Evolutionary conservation across 2,329 filamentous ascomycete genomes (phyloP).

Genomic region (Colletotrichum phormii): DNA sequence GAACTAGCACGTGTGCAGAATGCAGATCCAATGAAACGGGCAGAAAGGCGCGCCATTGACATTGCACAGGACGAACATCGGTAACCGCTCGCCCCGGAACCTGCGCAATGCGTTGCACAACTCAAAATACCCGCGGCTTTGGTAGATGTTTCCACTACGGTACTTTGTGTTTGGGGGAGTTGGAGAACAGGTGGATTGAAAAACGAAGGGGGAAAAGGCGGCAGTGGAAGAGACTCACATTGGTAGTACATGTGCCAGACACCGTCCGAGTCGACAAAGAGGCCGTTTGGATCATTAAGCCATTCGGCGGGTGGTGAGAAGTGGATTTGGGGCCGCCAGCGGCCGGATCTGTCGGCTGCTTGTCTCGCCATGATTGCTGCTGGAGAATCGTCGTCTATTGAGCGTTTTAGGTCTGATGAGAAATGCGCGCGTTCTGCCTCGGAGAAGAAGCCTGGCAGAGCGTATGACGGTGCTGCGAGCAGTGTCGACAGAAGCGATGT

Average conservation of each 20-base stretch:
- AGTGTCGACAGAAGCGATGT: constrained; percentile 32
- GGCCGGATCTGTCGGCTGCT: constrained; percentile 37
- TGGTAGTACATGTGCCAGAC: constrained; percentile 76
- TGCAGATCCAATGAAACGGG: constrained; percentile 29
- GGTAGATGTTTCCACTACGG: background rate
- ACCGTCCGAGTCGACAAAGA: constrained; percentile 68
- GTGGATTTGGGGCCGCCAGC: constrained; percentile 64
- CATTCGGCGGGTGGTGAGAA: constrained; percentile 65
- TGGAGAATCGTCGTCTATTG: background rate
- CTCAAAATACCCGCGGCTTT: background rate
- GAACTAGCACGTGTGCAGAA: constrained; percentile 36
- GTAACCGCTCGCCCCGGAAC: constrained; percentile 6
- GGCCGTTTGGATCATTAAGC: constrained; percentile 74
- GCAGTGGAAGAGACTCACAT: constrained; percentile 49
- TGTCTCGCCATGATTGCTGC: constrained; percentile 21
- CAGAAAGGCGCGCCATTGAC: constrained; percentile 41
- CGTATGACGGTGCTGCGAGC: constrained; percentile 21
- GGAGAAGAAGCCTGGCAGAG: constrained; percentile 18
- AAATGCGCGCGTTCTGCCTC: background rate
- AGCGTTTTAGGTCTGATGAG: constrained; percentile 27
- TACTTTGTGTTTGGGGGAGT: background rate
- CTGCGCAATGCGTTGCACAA: constrained; percentile 25
- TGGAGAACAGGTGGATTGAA: background rate
- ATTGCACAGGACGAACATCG: constrained; percentile 40
- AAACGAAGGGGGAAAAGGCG: background rate